These are phyloP conservation scores for Albatrellus ellisii DNA, from an alignment of 768 basidiomycete species.

Conservation along the genomic window DNA sequence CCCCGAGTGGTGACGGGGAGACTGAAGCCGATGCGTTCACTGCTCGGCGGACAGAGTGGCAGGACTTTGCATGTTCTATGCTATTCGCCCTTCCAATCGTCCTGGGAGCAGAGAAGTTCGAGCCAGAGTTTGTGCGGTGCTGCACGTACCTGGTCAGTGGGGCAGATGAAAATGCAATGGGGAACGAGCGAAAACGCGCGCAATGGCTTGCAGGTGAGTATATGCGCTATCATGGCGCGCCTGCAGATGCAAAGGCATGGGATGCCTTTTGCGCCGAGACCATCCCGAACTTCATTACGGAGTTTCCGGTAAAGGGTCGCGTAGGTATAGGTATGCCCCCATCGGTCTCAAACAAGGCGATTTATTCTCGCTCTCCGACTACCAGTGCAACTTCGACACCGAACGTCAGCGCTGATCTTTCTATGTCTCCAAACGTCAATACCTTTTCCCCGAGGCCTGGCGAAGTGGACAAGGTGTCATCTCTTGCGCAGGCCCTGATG, in stretches of 20 bases:
- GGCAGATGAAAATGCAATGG: conserved; percentile 26
- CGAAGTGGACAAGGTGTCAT: conserved; percentile 2
- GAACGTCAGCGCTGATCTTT: conserved; percentile 12
- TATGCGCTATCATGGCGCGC: conserved; percentile 38
- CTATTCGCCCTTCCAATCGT: conserved; percentile 47
- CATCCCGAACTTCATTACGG: conserved; percentile 30
- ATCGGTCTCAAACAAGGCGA: conserved; percentile 38
- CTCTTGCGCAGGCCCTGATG: conserved; percentile 5
- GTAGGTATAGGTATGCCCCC: conserved; percentile 22
- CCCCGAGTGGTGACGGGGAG: conserved; percentile 4
- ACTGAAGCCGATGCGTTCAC: conserved; percentile 8
- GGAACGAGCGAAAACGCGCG: conserved; percentile 32
- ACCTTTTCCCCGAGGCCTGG: conserved; percentile 16
- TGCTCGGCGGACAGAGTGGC: conserved; percentile 30
- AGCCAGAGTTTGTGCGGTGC: conserved; percentile 56
- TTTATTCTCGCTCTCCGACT: conserved; percentile 38
- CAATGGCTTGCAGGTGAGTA: conserved; percentile 59
- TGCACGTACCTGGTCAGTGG: conserved; percentile 53
- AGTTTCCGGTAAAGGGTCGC: conserved; percentile 12
- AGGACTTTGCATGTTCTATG: conserved; percentile 47
- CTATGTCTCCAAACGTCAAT: conserved; percentile 20
- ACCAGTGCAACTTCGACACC: conserved; percentile 11
- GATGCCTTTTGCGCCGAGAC: conserved; percentile 39
- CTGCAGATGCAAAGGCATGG: conserved; percentile 42
- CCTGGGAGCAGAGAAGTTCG: conserved; percentile 43